Base-by-base conservation (phyloP, 129 eudicot genomes). In the Tagetes patula region DNA sequence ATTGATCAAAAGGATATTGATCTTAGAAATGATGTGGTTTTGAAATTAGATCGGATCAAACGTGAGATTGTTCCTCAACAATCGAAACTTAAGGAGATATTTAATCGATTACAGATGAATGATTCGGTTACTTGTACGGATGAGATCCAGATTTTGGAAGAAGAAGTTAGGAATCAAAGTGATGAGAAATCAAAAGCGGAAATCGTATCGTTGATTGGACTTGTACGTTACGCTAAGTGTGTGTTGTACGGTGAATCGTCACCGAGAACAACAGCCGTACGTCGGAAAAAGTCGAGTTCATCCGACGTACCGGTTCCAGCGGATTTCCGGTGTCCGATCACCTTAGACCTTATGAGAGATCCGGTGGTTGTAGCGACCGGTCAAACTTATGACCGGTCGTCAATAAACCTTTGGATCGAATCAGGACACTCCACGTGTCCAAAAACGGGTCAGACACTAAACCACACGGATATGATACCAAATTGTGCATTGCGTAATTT, bases 361-460 rank as follows among this genome's bases (percentile, higher is more conserved):
- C 96, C 98, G 38, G 98, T 94, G 77, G 93, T 94, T 69, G 85
- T 86, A 31, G 78, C 91, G 38, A 90, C 98, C 0, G 98, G 98
- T 27, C 98, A 94, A 48, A 94, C 98, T 0, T 94, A 94, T 32
- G 98, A 94, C 41, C 87, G 96, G 13, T n/a, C 75, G 3, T 94
- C 98, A 0, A 94, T 94, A 41, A 81, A 58, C 41, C 77, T 69
- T 3, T 94, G 98, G 98, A 81, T 94, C 34, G 98, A 90, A 84
- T 86, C 98, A 8, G 98, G 96, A 2, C 98, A 90, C 77, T 78
- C 82, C 73, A 90, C 98, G 80, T 94, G 98, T 81, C 98, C 98
- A 0, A 94, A 90, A 64, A 94, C 98, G 2, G 96, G 96, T 66
- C 98, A 94, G 78, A 77, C 84, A 3, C 75, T 94, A 82, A 70